These are phyloP conservation scores for Psidium friedrichsthalianum DNA, from an alignment of 345 rosid genomes.

Conservation along the genomic window DNA sequence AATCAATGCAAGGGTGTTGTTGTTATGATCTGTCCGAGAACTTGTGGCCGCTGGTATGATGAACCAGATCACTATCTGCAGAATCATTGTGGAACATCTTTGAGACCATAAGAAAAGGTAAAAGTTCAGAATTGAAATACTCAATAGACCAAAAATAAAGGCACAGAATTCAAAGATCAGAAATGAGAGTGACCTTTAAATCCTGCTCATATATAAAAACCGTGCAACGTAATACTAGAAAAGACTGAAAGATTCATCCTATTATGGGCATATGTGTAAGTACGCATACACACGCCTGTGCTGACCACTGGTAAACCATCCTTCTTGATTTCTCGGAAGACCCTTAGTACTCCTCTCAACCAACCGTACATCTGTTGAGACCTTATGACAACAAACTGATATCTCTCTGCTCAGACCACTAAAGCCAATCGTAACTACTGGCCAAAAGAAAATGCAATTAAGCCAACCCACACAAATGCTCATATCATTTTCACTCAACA, in stretches of 20 bases:
- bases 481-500: neutral
- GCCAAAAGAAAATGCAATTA: neutral
- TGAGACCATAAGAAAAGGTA: neutral
- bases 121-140: neutral
- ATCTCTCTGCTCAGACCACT: neutral
- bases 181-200: neutral
- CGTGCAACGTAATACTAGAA: neutral
- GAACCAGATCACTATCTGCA: conserved; percentile 68
- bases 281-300: neutral
- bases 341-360: neutral
- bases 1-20: conserved; percentile 65
- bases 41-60: conserved; percentile 46
- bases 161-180: neutral
- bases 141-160: neutral
- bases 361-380: neutral
- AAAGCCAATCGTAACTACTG: neutral
- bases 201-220: neutral
- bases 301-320: neutral
- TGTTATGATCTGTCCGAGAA: conserved; percentile 42
- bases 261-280: neutral
- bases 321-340: neutral
- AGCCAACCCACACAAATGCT: neutral
- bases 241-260: neutral
- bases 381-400: neutral
- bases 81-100: neutral